Conservation (phyloP, 495 filamentous ascomycete genomes). For the Saxophila tyrrhenica region DNA sequence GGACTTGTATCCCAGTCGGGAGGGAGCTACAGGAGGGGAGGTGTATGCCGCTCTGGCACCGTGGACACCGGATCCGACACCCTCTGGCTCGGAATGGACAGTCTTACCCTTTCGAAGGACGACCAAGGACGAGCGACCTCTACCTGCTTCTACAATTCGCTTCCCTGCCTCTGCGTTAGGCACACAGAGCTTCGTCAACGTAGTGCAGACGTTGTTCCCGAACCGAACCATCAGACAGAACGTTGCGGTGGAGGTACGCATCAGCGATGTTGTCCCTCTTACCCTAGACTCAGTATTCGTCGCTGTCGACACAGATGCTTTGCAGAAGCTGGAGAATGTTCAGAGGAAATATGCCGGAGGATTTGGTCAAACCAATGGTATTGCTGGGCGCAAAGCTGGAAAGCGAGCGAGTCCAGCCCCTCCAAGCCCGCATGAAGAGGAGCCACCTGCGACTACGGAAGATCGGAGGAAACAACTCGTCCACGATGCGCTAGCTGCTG, state of each 20-base stretch:
- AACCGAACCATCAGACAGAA: constrained; percentile 43
- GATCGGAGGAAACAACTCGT: constrained; percentile 65
- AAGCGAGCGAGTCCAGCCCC: constrained; percentile 14
- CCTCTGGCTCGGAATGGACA: constrained; percentile 63
- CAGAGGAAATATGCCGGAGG: constrained; percentile 53
- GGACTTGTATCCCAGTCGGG: constrained; percentile 60
- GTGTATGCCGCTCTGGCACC: constrained; percentile 68
- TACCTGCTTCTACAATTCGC: constrained; percentile 62
- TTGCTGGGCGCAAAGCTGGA: constrained; percentile 24
- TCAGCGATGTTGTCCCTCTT: constrained; percentile 70
- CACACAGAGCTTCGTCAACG: constrained; percentile 61
- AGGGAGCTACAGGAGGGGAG: background rate
- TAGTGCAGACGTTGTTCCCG: constrained; percentile 47
- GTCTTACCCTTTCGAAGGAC: constrained; percentile 61
- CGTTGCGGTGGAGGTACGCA: constrained; percentile 57
- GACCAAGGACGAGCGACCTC: constrained; percentile 31
- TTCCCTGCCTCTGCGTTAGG: constrained; percentile 73
- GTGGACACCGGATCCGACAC: constrained; percentile 50
- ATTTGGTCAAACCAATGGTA: constrained; percentile 35
- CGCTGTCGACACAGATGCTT: constrained; percentile 65
- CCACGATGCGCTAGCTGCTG: constrained; percentile 54
- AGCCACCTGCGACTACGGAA: constrained; percentile 29
- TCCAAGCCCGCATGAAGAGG: background rate
- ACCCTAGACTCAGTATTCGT: constrained; percentile 76
- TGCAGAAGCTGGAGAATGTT: constrained; percentile 49